phyloP scores from a whole-genome alignment of 495 filamentous ascomycete species.

The Haplographium delicatum region DNA sequence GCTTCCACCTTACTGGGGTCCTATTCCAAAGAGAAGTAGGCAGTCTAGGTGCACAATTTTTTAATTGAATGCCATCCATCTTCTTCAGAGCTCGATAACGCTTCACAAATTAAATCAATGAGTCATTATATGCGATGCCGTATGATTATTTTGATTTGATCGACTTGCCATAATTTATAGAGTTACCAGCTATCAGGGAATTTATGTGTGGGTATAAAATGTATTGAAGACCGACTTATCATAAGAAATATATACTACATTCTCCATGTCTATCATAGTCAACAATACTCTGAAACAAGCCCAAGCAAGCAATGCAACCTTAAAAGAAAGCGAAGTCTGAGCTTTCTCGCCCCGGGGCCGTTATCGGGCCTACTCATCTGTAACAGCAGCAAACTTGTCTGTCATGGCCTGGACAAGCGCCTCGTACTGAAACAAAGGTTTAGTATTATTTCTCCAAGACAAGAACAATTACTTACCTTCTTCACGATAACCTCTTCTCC shows the following conservation, averaged over 20 bases:
- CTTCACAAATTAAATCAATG: too few relatives aligned
- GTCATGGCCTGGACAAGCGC: slow-evolving; percentile 82
- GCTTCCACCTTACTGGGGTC: too few relatives aligned
- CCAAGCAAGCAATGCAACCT: slow-evolving; percentile 18
- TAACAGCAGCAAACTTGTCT: slow-evolving; percentile 90
- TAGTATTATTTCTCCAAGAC: too few relatives aligned
- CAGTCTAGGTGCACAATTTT: too few relatives aligned
- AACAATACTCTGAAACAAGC: slow-evolving; percentile 11
- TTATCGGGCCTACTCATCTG: slow-evolving; percentile 73
- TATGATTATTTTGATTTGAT: too few relatives aligned
- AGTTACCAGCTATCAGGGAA: too few relatives aligned
- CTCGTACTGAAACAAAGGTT: slow-evolving; percentile 88
- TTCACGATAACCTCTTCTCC: slow-evolving; percentile 67
- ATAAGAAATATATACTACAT: slow-evolving; percentile 26
- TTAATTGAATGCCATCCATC: too few relatives aligned
- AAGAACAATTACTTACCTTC: slow-evolving; percentile 64
- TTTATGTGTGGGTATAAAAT: slow-evolving; percentile 11
- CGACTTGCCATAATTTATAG: too few relatives aligned
- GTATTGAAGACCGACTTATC: slow-evolving; percentile 16
- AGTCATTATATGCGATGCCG: too few relatives aligned
- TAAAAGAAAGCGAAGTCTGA: too few relatives aligned
- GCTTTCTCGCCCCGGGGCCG: neutral
- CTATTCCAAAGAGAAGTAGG: too few relatives aligned
- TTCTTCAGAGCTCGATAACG: too few relatives aligned
- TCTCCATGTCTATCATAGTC: slow-evolving; percentile 3